Evolutionary conservation across 139 green algal genomes (phyloP).

Genomic region (Picochlorum costavermella): DNA sequence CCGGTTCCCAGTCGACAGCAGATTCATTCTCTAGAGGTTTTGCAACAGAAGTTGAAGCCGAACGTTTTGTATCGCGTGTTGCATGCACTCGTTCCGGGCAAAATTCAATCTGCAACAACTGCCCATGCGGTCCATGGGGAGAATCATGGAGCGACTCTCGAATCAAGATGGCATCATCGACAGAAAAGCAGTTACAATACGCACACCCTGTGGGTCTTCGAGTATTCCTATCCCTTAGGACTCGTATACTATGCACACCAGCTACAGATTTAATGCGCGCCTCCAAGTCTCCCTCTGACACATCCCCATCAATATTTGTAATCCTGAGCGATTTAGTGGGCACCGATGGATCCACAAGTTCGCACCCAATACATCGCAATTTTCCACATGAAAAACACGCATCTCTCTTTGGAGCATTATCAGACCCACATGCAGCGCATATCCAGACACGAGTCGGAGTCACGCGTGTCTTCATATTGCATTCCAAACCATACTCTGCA

Average conservation of each 20-base stretch:
- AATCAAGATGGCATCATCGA: conserved; percentile 6
- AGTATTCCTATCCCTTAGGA: conserved; percentile 60
- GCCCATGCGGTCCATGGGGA: conserved; percentile 3
- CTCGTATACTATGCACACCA: conserved; percentile 49
- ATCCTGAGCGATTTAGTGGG: not conserved
- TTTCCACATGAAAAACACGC: not conserved
- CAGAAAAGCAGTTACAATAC: conserved; percentile 19
- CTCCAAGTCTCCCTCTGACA: conserved; percentile 47
- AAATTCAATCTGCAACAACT: not conserved
- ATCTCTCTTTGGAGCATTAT: not conserved
- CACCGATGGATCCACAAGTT: not conserved
- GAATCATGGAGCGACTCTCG: conserved; percentile 2
- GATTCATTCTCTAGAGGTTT: not conserved
- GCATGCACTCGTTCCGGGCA: not conserved
- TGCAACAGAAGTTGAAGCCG: not conserved
- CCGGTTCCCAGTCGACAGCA: conserved; percentile 32
- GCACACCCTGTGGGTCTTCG: conserved; percentile 23
- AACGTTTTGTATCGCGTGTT: not conserved
- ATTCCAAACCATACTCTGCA: not conserved
- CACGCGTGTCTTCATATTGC: not conserved
- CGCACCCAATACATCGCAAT: not conserved
- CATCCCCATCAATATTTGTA: conserved; percentile 1
- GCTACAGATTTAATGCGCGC: conserved; percentile 29
- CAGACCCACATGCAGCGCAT: not conserved
- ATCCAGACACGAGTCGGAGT: not conserved